A percentile compares a stretch with the other conserved stretches of the same genome.
Evolutionary conservation across 2,329 filamentous ascomycete genomes (phyloP).

Genomic region (Pseudogymnoascus sp.): DNA sequence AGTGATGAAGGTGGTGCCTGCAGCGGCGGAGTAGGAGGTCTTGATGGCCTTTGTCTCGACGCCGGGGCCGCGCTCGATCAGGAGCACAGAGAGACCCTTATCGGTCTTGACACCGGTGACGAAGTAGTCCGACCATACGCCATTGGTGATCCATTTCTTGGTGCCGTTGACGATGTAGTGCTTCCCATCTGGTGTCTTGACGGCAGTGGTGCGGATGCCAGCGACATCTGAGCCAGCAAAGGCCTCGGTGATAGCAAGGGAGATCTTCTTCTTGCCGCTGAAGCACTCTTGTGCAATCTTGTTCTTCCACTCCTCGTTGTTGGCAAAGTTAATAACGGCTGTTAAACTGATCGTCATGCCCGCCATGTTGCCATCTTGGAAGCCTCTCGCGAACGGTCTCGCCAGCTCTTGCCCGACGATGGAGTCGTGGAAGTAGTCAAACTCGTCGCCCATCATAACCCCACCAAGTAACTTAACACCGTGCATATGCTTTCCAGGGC

Average conservation of each 20-base stretch:
- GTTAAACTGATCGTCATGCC: conserved; percentile 80
- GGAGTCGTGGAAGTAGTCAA: conserved; percentile 82
- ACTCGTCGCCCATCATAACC: conserved; percentile 67
- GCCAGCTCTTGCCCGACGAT: conserved; percentile 67
- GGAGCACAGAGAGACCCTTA: conserved; percentile 69
- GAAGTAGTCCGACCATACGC: conserved; percentile 75
- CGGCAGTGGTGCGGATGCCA: conserved; percentile 68
- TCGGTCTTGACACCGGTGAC: conserved; percentile 72
- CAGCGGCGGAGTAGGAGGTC: conserved; percentile 71
- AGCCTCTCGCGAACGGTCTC: conserved; percentile 66
- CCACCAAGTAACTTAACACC: conserved; percentile 62
- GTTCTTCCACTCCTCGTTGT: conserved; percentile 57
- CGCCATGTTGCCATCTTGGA: conserved; percentile 80
- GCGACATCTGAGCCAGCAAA: conserved; percentile 82
- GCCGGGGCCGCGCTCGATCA: conserved; percentile 67
- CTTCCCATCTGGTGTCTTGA: conserved; percentile 67
- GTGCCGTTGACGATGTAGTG: conserved; percentile 65
- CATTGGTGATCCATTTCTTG: conserved; percentile 86
- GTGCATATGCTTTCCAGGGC: conserved; percentile 74
- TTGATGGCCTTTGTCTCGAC: conserved; percentile 73
- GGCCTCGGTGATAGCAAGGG: conserved; percentile 79
- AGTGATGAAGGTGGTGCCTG: conserved; percentile 71
- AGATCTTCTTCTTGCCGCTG: conserved; percentile 79
- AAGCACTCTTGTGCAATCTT: conserved; percentile 65
- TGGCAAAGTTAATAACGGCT: conserved; percentile 71